Percentiles rank a stretch among this genome's conserved stretches.
phyloP scores from a whole-genome alignment of 2,329 filamentous ascomycete species.

The Scytalidium sp. region DNA sequence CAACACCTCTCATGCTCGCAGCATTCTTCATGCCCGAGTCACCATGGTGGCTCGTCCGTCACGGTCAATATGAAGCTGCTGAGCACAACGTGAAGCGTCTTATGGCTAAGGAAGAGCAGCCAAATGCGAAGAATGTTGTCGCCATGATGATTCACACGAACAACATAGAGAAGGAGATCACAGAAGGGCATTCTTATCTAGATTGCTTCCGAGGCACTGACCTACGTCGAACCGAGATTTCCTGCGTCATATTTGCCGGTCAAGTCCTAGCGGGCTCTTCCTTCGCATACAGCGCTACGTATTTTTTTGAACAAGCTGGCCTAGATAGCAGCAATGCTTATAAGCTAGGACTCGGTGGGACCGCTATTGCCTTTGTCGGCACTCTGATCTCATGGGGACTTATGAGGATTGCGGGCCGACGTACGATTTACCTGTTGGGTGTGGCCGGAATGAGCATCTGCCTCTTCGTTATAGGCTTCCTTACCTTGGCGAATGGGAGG shows the following conservation, averaged over 20 bases:
- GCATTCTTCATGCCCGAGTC: conserved; percentile 42
- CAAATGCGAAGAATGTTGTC: conserved; percentile 39
- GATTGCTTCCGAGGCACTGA: conserved; percentile 46
- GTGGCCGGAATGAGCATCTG: conserved; percentile 38
- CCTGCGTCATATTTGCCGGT: conserved; percentile 49
- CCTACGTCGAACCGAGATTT: conserved; percentile 48
- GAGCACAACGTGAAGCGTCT: conserved; percentile 23
- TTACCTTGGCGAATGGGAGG: conserved; percentile 39
- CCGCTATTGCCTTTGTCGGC: conserved; percentile 43
- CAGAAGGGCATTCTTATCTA: conserved; percentile 36
- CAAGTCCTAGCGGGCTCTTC: conserved; percentile 60
- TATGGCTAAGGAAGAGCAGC: conserved; percentile 27
- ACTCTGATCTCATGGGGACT: conserved; percentile 47
- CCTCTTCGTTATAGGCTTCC: conserved; percentile 43
- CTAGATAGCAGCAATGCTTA: conserved; percentile 45
- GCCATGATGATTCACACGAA: conserved; percentile 53
- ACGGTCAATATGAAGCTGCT: conserved; percentile 37
- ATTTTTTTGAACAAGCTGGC: conserved; percentile 54
- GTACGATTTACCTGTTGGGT: conserved; percentile 41
- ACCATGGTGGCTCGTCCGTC: conserved; percentile 44
- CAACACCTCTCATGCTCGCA: conserved; percentile 38
- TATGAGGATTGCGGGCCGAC: conserved; percentile 41
- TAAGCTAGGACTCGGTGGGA: conserved; percentile 45
- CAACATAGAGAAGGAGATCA: conserved; percentile 40
- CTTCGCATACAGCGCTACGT: conserved; percentile 61